Conservation (phyloP, 306 rosid species). For the Cicer yamashitae region DNA sequence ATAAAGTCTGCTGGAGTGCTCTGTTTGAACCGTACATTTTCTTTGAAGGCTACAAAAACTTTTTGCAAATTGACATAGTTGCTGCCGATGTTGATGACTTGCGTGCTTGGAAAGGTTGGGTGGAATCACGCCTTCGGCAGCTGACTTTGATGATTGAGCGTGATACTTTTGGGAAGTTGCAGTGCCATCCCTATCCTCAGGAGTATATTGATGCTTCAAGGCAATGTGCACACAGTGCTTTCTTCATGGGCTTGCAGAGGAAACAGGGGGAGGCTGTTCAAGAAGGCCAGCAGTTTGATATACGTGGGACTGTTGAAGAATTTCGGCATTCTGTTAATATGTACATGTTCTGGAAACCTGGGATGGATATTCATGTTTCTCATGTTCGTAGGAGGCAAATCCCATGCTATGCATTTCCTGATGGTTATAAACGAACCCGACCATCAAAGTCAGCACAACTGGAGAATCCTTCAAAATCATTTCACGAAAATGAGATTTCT, state of each 20-base stretch:
- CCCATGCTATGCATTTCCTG: conserved; percentile 56
- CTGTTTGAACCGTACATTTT: conserved; percentile 80
- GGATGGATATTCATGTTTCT: conserved; percentile 62
- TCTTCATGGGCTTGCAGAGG: conserved; percentile 66
- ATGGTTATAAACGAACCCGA: conserved; percentile 52
- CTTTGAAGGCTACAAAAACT: conserved; percentile 89
- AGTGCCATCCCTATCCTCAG: conserved; percentile 59
- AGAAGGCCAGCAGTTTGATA: conserved; percentile 68
- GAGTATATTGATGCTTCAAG: conserved; percentile 54
- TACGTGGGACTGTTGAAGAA: conserved; percentile 59
- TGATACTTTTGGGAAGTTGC: conserved; percentile 64
- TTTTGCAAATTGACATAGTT: conserved; percentile 83
- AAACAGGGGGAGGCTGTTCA: conserved; percentile 60
- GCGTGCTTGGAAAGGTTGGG: conserved; percentile 96
- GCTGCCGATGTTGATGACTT: conserved; percentile 83
- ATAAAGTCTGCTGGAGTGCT: conserved; percentile 69
- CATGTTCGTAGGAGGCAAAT: conserved; percentile 61
- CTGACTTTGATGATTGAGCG: conserved; percentile 72
- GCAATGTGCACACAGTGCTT: conserved; percentile 58
- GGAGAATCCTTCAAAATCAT: conserved; percentile 36
- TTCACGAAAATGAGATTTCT: conserved; percentile 38
- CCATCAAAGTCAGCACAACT: conserved; percentile 42
- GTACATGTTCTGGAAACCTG: conserved; percentile 62
- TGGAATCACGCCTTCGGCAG: conserved; percentile 90
- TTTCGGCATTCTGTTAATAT: conserved; percentile 58